phyloP scores from a whole-genome alignment of 306 rosid species.

The Ammopiptanthus mongolicus region DNA sequence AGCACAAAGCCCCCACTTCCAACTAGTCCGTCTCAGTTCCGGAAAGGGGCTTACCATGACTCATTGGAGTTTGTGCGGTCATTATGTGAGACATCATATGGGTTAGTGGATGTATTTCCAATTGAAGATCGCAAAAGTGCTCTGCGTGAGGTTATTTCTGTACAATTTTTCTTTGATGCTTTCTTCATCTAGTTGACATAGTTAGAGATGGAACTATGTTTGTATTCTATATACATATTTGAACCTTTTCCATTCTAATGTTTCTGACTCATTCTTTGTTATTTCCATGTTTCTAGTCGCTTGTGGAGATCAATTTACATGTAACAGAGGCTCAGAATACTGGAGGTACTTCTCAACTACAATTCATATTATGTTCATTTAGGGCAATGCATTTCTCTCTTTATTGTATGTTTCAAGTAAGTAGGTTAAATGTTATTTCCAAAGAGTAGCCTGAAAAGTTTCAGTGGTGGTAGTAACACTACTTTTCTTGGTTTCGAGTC shows the following conservation, averaged over 20 bases:
- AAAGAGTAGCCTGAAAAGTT: slow-evolving; percentile 12
- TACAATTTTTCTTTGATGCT: slow-evolving; percentile 12
- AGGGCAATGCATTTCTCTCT: slow-evolving; percentile 6
- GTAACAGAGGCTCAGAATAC: slow-evolving; percentile 67
- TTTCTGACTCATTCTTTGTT: slow-evolving; percentile 31
- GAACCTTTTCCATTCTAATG: background rate
- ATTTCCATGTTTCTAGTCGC: slow-evolving; percentile 57
- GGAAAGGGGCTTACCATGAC: slow-evolving; percentile 90
- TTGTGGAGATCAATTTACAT: slow-evolving; percentile 72
- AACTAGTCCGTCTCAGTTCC: slow-evolving; percentile 51
- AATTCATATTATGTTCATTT: slow-evolving; percentile 12
- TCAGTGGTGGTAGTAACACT: slow-evolving; percentile 16
- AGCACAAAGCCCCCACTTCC: slow-evolving; percentile 87
- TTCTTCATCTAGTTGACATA: slow-evolving; percentile 20
- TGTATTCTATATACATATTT: background rate
- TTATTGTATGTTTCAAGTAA: background rate
- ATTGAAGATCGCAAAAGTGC: slow-evolving; percentile 96
- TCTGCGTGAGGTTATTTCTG: slow-evolving; percentile 73
- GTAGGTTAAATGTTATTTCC: slow-evolving; percentile 8
- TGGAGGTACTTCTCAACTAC: slow-evolving; percentile 66
- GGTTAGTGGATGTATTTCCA: slow-evolving; percentile 96
- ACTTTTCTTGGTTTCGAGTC: slow-evolving; percentile 5
- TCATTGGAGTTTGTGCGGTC: slow-evolving; percentile 92
- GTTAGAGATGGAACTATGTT: background rate
- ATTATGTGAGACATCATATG: slow-evolving; percentile 88